Conservation (phyloP, 495 filamentous ascomycete genomes). For the Talaromyces wortmannii region DNA sequence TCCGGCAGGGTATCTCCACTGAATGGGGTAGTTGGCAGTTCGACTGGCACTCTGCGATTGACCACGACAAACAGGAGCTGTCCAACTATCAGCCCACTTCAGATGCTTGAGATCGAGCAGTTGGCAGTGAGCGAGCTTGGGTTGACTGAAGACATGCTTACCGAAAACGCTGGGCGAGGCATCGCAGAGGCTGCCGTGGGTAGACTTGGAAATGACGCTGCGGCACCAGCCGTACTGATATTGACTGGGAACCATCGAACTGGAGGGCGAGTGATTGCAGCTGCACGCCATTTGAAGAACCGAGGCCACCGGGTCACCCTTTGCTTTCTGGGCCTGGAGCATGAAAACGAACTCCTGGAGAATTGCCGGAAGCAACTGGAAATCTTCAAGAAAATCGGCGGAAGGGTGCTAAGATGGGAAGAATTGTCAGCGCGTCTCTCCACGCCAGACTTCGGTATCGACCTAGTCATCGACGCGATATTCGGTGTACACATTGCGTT, state of each 20-base stretch:
- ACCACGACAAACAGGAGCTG: slow-evolving; percentile 62
- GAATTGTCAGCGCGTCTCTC: slow-evolving; percentile 45
- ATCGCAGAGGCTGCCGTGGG: slow-evolving; percentile 77
- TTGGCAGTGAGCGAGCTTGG: slow-evolving; percentile 77
- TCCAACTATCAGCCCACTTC: slow-evolving; percentile 73
- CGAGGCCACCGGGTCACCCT: slow-evolving; percentile 72
- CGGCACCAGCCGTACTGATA: slow-evolving; percentile 64
- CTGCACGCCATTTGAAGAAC: slow-evolving; percentile 78
- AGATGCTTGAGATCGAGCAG: slow-evolving; percentile 87
- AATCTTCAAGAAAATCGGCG: slow-evolving; percentile 71
- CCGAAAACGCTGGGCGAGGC: slow-evolving; percentile 82
- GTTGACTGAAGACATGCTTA: slow-evolving; percentile 80
- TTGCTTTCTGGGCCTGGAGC: slow-evolving; percentile 75
- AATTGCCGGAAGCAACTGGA: slow-evolving; percentile 68
- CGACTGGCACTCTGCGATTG: slow-evolving; percentile 35
- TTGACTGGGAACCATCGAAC: slow-evolving; percentile 84
- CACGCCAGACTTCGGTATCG: slow-evolving; percentile 53
- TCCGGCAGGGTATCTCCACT: slow-evolving; percentile 30
- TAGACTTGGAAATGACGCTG: slow-evolving; percentile 37
- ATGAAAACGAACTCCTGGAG: slow-evolving; percentile 65
- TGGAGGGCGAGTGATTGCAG: slow-evolving; percentile 76
- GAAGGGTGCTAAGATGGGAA: slow-evolving; percentile 54
- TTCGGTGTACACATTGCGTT: slow-evolving; percentile 78
- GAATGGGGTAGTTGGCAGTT: slow-evolving; percentile 17
- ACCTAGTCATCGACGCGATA: slow-evolving; percentile 83